phyloP scores from a whole-genome alignment of 2,329 filamentous ascomycete species.

The Fusarium brachygibbosum region DNA sequence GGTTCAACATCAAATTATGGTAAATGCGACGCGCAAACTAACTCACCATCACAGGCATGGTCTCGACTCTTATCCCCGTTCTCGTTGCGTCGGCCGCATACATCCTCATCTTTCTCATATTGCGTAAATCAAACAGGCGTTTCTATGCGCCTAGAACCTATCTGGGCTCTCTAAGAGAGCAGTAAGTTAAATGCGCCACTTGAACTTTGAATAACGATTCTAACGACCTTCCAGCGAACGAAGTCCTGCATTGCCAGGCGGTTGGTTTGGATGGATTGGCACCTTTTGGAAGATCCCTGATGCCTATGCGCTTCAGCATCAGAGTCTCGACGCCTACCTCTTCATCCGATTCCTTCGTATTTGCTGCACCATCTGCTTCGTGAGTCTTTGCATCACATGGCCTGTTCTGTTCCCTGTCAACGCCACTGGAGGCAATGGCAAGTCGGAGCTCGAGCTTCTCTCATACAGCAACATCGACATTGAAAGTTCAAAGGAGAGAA shows the following conservation, averaged over 20 bases:
- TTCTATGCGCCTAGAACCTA: constrained; percentile 70
- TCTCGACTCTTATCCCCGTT: constrained; percentile 68
- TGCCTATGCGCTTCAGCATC: constrained; percentile 85
- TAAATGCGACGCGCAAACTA: constrained; percentile 11
- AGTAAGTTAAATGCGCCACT: constrained; percentile 56
- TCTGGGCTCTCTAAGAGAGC: constrained; percentile 61
- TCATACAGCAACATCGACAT: constrained; percentile 60
- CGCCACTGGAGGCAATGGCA: constrained; percentile 78
- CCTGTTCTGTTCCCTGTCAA: constrained; percentile 88
- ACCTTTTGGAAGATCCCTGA: constrained; percentile 76
- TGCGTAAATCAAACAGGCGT: constrained; percentile 63
- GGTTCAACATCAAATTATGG: background rate
- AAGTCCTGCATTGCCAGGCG: constrained; percentile 67
- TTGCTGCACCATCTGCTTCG: constrained; percentile 80
- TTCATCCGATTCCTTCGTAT: constrained; percentile 89
- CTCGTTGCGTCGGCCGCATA: constrained; percentile 63
- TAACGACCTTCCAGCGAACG: constrained; percentile 61
- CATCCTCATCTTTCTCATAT: constrained; percentile 64
- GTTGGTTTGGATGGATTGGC: constrained; percentile 72
- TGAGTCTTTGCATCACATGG: constrained; percentile 86
- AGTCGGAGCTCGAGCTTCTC: constrained; percentile 70
- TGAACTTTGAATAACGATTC: background rate
- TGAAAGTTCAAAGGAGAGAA: constrained; percentile 63
- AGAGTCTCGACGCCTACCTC: constrained; percentile 89
- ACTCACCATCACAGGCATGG: constrained; percentile 51